Conservation (phyloP, 345 rosid species). For the Lepidium aucheri region DNA sequence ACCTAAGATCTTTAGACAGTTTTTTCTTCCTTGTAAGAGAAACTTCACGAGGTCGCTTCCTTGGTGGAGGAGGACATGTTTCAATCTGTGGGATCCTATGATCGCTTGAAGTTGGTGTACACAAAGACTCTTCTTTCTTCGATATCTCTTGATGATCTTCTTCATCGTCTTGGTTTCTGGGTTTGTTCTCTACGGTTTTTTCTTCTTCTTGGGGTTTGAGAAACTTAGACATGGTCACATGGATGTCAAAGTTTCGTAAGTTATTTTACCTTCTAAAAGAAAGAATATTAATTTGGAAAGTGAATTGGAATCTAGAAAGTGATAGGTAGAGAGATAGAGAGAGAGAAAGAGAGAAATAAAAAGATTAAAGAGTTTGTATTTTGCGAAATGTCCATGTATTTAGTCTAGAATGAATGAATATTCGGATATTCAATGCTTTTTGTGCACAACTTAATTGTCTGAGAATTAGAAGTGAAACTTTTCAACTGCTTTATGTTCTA, state of each 20-base stretch:
- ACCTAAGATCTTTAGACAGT: conserved; percentile 25
- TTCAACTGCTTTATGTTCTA: not conserved
- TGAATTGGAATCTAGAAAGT: conserved; percentile 10
- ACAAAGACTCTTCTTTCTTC: conserved; percentile 16
- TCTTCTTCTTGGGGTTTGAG: conserved; percentile 19
- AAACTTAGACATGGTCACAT: conserved; percentile 31
- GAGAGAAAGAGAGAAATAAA: not conserved
- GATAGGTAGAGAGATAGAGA: conserved; percentile 7
- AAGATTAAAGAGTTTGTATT: conserved; percentile 3
- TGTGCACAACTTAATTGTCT: conserved; percentile 4
- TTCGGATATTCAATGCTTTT: not conserved
- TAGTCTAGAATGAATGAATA: conserved; percentile 10
- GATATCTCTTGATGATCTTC: not conserved
- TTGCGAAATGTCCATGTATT: conserved; percentile 12
- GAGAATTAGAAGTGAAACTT: conserved; percentile 4
- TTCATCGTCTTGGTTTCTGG: conserved; percentile 5
- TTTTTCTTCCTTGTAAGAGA: conserved; percentile 14
- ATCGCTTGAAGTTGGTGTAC: conserved; percentile 29
- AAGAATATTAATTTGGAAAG: conserved; percentile 12
- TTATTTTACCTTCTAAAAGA: conserved; percentile 15
- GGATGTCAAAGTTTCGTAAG: conserved; percentile 22
- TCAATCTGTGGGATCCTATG: conserved; percentile 26
- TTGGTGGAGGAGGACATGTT: conserved; percentile 27
- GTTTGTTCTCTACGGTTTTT: conserved; percentile 2
- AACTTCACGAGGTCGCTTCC: conserved; percentile 26